Conservation (phyloP, 2,329 filamentous ascomycete genomes). For the Akanthomyces lecanii region DNA sequence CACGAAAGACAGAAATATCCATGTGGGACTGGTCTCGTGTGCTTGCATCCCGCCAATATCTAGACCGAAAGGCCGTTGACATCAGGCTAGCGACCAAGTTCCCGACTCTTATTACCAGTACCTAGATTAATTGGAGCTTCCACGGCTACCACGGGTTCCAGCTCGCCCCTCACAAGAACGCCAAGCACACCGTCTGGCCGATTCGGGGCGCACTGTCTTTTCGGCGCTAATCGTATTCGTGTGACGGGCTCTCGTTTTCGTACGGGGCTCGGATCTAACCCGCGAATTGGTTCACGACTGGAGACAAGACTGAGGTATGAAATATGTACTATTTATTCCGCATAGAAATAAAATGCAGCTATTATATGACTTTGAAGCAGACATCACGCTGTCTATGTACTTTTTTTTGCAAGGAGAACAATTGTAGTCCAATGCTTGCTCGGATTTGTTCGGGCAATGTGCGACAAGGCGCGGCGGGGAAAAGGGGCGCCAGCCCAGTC, state of each 20-base stretch:
- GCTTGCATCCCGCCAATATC: background rate
- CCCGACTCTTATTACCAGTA: background rate
- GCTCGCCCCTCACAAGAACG: too few relatives aligned
- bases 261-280: too few relatives aligned
- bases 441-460: conserved; percentile 2
- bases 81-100: background rate
- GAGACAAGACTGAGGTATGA: background rate
- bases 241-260: too few relatives aligned
- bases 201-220: too few relatives aligned
- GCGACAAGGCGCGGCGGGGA: background rate
- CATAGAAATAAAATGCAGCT: background rate
- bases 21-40: background rate
- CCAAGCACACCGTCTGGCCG: too few relatives aligned
- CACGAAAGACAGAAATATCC: background rate
- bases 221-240: background rate
- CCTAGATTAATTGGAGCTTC: too few relatives aligned
- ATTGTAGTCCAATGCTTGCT: background rate
- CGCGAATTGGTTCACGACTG: too few relatives aligned
- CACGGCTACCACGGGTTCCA: too few relatives aligned
- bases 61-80: background rate
- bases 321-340: conserved; percentile 7
- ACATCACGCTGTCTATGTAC: background rate
- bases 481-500: background rate
- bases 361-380: conserved; percentile 1
- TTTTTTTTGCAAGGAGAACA: background rate